Base-by-base conservation (phyloP, 352 stramenopile genomes). In the Phytophthora hibernalis region DNA sequence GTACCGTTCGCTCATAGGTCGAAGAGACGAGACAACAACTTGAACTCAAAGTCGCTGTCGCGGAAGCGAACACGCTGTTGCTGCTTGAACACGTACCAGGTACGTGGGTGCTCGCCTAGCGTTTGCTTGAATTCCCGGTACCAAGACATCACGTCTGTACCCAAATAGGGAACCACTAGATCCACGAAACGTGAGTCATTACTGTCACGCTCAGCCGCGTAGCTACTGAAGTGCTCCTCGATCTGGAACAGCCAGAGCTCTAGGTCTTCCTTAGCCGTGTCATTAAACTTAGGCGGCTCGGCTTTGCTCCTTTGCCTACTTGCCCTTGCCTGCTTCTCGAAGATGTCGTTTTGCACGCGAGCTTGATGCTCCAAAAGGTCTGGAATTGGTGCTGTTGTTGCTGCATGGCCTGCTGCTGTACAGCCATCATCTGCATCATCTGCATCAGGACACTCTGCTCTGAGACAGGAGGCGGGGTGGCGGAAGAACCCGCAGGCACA, bases 141-240 rank as follows among this genome's bases (percentile, higher is more conserved):
- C 55, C 55, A 62, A 5, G 45, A 55, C 55, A 63, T 47, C 22
- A 54, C 33, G 12, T 37, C 44, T 11, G 22, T 47, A n/a, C 55
- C 55, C 13, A 49, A 40, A n/a, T 55, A 56, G 11, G 44, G 33
- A 1, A 55, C 42, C 12, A 63, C 44, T 11, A 63, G 15, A 22
- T 55, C 55, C 5, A 51, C 55, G n/a, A 63, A 63, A 7, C 45
- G 33, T 3, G 57, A 37, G 26, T 52, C 57, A 3, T 49, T 18
- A 24, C 12, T 21, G 13, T 52, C 45, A 13, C 57, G 33, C 33
- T 61, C 50, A 13, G 42, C 16, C 8, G 31, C 31, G 31, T 56
- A 61, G 22, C 47, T 55, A 16, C 51, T 68, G 20, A 68, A 68
- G 31, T 61, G 51, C 22, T 68, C 51, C 7, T 68, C 60, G 9